Conservation (phyloP, 495 filamentous ascomycete species). For the Darksidea phi region DNA sequence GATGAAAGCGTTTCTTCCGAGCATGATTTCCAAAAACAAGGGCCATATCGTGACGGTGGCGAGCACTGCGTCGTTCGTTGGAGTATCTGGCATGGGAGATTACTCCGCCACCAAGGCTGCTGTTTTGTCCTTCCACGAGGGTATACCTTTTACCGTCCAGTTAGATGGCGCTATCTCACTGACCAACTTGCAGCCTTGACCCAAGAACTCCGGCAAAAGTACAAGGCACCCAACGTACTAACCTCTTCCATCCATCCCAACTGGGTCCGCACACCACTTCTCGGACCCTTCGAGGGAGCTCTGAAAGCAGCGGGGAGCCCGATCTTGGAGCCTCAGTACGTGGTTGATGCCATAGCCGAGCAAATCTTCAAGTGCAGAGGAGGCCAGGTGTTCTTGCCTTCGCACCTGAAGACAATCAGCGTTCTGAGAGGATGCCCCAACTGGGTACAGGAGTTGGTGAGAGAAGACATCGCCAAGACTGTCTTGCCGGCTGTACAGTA, state of each 20-base stretch:
- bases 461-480: slow-evolving; percentile 1
- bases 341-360: slow-evolving; percentile 28
- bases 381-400: slow-evolving; percentile 27
- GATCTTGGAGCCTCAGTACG: slow-evolving; percentile 14
- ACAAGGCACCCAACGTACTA: slow-evolving; percentile 37
- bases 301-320: slow-evolving; percentile 9
- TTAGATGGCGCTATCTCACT: neutral
- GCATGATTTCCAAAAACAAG: slow-evolving; percentile 59
- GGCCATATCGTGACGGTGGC: slow-evolving; percentile 61
- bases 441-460: slow-evolving; percentile 27
- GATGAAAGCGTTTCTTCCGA: slow-evolving; percentile 60
- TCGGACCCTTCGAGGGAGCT: slow-evolving; percentile 19
- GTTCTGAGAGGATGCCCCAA: slow-evolving; percentile 23
- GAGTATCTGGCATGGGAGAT: slow-evolving; percentile 51
- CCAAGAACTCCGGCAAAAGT: slow-evolving; percentile 38
- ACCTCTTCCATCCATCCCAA: slow-evolving; percentile 44
- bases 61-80: slow-evolving; percentile 55
- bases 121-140: slow-evolving; percentile 57
- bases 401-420: neutral
- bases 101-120: slow-evolving; percentile 60
- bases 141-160: slow-evolving; percentile 35
- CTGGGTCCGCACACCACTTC: slow-evolving; percentile 38
- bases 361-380: slow-evolving; percentile 22
- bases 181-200: slow-evolving; percentile 26
- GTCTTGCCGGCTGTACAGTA: slow-evolving; percentile 1